Evolutionary conservation across 495 filamentous ascomycete genomes (phyloP), one percentile per base, ranked within the genome.

Genomic region (Filosporella fistucella): DNA sequence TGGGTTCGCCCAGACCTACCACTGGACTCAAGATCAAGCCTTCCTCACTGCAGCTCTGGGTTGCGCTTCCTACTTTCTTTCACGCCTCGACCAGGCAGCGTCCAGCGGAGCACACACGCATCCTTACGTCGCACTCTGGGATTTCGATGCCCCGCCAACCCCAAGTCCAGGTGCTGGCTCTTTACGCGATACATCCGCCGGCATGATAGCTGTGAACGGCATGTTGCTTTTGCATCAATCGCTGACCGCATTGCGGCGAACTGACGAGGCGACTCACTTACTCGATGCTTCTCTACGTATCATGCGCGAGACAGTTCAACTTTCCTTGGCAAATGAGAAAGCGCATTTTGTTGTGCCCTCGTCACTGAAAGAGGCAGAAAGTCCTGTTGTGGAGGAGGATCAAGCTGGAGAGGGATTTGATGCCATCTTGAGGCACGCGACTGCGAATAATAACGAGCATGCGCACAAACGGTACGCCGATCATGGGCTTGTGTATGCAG

Each of bases 401-500:
- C 33, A 24, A 51, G 33, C 30, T 11, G 53, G 48, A 21, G 29
- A 32, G n/a, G 18, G 21, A 1, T 56, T 47, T 13, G 58, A 63
- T 32, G 46, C 57, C 33, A 67, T 63, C 49, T 26, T 68, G 17
- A 56, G 55, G 52, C 64, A 66, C 28, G 68, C 63, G 2, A 72
- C 69, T 0, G 63, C 64, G 5, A 65, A 67, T 32, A 61, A 68
- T 34, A 70, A 72, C 35, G 51, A 48, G 23, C 18, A 56, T 38
- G 53, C 58, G 1, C 34, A 55, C 1, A 42, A 52, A 16, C 36
- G 49, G 12, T 57, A 62, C 33, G 42, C 46, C 2, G 59, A 67
- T 25, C 62, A 65, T 36, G 70, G 68, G 29, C 47, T 74, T 7
- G 70, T 72, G 12, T 74, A 74, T 61, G 70, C 63, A 0, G 69